Percentiles rank a stretch among this genome's conserved stretches.
Conservation (phyloP, 2,329 filamentous ascomycete genomes). For the Ophioceras dolichostomum region DNA sequence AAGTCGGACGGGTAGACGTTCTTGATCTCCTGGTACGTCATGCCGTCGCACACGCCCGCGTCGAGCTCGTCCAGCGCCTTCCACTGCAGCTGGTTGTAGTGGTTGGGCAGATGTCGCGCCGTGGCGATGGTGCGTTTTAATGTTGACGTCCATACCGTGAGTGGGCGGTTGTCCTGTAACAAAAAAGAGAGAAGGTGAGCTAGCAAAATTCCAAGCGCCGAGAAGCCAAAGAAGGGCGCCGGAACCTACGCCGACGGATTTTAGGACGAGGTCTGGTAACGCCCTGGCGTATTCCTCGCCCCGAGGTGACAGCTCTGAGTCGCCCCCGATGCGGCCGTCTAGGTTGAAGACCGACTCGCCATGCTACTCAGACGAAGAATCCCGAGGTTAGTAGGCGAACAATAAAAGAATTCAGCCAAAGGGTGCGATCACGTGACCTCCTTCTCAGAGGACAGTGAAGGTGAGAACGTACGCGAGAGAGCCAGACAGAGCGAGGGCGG, state of each 20-base stretch:
- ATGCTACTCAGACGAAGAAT: too few species aligned
- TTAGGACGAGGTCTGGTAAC: constrained; percentile 70
- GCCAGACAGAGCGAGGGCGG: constrained; percentile 89
- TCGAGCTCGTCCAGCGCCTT: constrained; percentile 97
- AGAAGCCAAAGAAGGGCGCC: not conserved
- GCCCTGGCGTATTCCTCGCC: constrained; percentile 80
- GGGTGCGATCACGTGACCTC: too few species aligned
- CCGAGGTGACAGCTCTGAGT: constrained; percentile 73
- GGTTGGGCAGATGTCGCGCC: constrained; percentile 63
- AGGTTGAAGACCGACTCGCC: constrained; percentile 92
- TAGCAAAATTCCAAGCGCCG: too few species aligned
- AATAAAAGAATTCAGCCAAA: too few species aligned
- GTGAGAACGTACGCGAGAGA: constrained; percentile 63
- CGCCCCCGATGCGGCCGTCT: constrained; percentile 81
- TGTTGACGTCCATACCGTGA: constrained; percentile 52
- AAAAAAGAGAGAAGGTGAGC: too few species aligned
- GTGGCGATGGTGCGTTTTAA: constrained; percentile 82
- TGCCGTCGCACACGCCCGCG: constrained; percentile 87
- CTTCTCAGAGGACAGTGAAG: too few species aligned
- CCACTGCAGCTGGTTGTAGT: constrained; percentile 95
- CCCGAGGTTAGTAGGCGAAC: too few species aligned
- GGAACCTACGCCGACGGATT: constrained; percentile 68
- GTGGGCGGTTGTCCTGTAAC: constrained; percentile 47
- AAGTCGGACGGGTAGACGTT: constrained; percentile 90
- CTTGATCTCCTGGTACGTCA: constrained; percentile 94